These are phyloP conservation scores for Dimocarpus longan DNA, from an alignment of 345 rosid species.

Conservation along the genomic window DNA sequence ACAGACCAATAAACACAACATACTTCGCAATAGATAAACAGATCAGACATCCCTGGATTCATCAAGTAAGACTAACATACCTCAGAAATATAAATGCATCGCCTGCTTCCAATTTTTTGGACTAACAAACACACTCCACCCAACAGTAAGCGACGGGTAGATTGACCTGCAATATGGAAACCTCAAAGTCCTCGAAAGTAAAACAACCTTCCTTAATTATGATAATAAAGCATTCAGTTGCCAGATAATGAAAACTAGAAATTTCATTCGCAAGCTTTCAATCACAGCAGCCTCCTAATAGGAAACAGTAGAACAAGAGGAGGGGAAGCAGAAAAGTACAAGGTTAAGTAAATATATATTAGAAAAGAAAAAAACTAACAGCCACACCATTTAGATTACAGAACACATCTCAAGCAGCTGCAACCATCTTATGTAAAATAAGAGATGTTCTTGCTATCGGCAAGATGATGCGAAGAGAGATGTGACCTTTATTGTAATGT, in stretches of 20 bases:
- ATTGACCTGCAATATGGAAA: constrained; percentile 70
- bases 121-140: constrained; percentile 99
- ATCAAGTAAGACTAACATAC: constrained; percentile 39
- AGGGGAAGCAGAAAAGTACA: background rate
- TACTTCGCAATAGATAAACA: constrained; percentile 7
- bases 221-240: background rate
- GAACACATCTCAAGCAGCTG: background rate
- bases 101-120: constrained; percentile 95
- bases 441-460: background rate
- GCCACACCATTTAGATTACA: background rate
- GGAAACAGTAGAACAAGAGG: background rate
- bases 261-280: background rate
- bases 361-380: background rate
- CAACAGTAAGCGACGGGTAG: constrained; percentile 98
- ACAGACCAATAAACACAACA: constrained; percentile 11
- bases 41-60: background rate
- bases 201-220: background rate
- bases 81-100: constrained; percentile 99
- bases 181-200: constrained; percentile 8
- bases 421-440: background rate
- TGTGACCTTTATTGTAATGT: background rate
- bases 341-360: background rate
- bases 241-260: background rate
- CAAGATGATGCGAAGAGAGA: background rate
- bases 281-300: background rate